phyloP scores from a whole-genome alignment of 768 basidiomycete species.

The Cystobasidiopsis lactophilus region DNA sequence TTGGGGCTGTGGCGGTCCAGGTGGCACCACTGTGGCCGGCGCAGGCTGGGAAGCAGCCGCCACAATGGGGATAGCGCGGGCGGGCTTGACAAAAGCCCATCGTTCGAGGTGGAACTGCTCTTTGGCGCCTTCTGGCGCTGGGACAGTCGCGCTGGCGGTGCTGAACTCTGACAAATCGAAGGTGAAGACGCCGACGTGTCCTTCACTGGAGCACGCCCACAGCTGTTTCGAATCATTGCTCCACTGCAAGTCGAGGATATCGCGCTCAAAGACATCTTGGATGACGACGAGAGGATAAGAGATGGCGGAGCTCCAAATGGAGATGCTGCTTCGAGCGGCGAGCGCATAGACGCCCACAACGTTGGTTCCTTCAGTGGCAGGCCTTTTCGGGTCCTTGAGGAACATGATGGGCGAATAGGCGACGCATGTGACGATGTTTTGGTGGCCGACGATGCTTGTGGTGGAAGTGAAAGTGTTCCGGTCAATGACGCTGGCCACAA shows the following conservation, averaged over 20 bases:
- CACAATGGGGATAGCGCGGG: background rate
- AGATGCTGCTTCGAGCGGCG: conserved; percentile 78
- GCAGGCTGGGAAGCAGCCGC: background rate
- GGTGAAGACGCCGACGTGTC: conserved; percentile 43
- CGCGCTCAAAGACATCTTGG: conserved; percentile 78
- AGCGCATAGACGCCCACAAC: conserved; percentile 82
- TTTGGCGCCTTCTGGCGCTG: conserved; percentile 4
- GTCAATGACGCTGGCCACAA: conserved; percentile 87
- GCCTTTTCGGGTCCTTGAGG: conserved; percentile 42
- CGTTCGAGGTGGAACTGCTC: background rate
- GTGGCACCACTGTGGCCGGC: no score
- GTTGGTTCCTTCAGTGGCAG: conserved; percentile 30
- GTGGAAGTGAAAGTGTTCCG: conserved; percentile 66
- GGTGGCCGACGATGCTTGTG: conserved; percentile 86
- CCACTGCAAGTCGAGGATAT: conserved; percentile 92
- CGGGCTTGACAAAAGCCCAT: background rate
- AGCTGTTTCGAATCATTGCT: conserved; percentile 76
- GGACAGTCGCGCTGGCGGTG: background rate
- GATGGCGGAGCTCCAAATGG: conserved; percentile 86
- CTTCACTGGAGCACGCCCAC: conserved; percentile 88
- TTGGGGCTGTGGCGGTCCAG: conserved; percentile 13
- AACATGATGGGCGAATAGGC: conserved; percentile 90
- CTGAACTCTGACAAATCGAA: conserved; percentile 6
- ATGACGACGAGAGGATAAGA: conserved; percentile 78
- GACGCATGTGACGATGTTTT: conserved; percentile 88